Conservation (phyloP, 768 basidiomycete genomes). For the Rhodotorula kratochvilovae region DNA sequence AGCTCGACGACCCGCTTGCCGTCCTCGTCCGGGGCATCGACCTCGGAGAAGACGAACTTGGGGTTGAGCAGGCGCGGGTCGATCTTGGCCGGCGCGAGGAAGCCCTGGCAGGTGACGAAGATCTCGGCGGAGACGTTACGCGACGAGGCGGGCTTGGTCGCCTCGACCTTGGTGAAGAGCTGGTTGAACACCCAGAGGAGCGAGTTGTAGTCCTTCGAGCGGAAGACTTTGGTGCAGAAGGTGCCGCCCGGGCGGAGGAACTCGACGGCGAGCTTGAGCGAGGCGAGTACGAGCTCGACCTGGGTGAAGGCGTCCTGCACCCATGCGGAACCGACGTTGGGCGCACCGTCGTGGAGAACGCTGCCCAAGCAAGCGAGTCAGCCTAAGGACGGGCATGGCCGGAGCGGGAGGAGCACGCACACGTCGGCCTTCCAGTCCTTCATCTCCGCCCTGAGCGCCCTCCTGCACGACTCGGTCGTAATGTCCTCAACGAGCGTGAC, state of each 20-base stretch:
- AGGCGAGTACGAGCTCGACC: constrained; percentile 83
- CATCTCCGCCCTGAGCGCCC: constrained; percentile 74
- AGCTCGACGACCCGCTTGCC: background rate
- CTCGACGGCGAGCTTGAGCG: constrained; percentile 60
- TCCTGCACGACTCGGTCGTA: constrained; percentile 83
- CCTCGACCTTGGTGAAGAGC: constrained; percentile 91
- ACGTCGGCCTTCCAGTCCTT: constrained; percentile 99
- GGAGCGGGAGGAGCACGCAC: constrained; percentile 12
- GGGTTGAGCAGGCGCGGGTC: constrained; percentile 98
- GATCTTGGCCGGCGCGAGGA: constrained; percentile 87
- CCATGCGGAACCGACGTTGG: constrained; percentile 99
- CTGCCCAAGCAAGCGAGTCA: constrained; percentile 6
- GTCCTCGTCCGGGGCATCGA: constrained; percentile 49
- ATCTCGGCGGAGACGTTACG: constrained; percentile 99
- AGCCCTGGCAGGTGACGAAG: constrained; percentile 95
- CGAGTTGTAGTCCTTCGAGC: constrained; percentile 96
- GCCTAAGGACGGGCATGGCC: background rate
- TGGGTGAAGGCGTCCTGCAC: constrained; percentile 97
- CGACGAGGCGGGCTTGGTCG: constrained; percentile 96
- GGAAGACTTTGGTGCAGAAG: constrained; percentile 97
- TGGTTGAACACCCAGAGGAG: constrained; percentile 99
- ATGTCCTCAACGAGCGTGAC: constrained; percentile 91
- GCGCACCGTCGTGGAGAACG: constrained; percentile 96
- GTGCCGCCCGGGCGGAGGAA: constrained; percentile 80
- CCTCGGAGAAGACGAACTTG: constrained; percentile 94